These are phyloP conservation scores for Podaxis sp. DNA, from an alignment of 768 basidiomycete species.

Conservation along the genomic window DNA sequence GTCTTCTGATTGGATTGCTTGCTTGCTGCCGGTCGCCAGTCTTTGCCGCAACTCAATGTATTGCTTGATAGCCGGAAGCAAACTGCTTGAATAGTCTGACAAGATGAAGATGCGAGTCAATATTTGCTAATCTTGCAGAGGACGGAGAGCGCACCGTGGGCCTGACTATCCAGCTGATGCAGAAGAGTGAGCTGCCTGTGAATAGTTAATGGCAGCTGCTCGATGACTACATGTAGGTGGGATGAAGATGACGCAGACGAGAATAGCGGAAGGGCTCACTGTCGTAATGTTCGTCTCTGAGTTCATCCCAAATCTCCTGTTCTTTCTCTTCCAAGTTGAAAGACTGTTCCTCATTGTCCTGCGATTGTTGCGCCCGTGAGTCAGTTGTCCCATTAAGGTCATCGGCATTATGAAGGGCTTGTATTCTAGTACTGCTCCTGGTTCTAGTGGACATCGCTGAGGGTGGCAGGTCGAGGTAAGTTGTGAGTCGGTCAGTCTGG, in stretches of 20 bases:
- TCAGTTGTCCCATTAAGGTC: conserved; percentile 20
- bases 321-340: conserved; percentile 45
- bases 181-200: conserved; percentile 71
- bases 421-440: conserved; percentile 41
- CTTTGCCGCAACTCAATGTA: conserved; percentile 40
- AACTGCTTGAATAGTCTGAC: conserved; percentile 32
- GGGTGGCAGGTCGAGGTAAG: neutral
- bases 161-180: conserved; percentile 71
- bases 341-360: neutral
- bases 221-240: conserved; percentile 51
- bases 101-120: neutral
- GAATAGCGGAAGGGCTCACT: conserved; percentile 36
- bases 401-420: conserved; percentile 33
- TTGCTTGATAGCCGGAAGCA: conserved; percentile 44
- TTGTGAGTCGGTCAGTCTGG: neutral
- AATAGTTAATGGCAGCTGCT: conserved; percentile 75
- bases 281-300: conserved; percentile 81
- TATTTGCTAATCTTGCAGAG: neutral
- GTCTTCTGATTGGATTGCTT: neutral
- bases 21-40: neutral
- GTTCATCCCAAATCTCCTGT: conserved; percentile 67
- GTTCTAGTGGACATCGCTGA: conserved; percentile 41
- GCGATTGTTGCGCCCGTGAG: conserved; percentile 19
- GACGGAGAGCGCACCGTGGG: conserved; percentile 41
- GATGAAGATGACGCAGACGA: neutral